Conservation (phyloP, 768 basidiomycete species). For the Russula emetica region DNA sequence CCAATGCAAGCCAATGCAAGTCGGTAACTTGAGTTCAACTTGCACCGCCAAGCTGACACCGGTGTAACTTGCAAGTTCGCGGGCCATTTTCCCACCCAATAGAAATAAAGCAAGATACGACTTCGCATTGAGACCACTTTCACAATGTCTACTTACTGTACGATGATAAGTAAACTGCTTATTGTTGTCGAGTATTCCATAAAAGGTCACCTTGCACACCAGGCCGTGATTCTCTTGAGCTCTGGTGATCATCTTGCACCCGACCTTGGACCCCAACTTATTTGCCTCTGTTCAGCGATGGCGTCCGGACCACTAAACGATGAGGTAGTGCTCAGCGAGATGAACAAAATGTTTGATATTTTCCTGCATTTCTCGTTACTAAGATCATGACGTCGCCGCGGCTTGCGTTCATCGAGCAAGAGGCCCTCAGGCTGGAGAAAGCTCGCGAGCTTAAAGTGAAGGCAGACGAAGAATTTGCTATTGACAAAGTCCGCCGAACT, state of each 20-base stretch:
- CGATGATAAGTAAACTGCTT: no score
- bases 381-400: constrained; percentile 9
- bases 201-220: not conserved
- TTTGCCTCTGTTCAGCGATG: constrained; percentile 41
- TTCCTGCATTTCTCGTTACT: constrained; percentile 28
- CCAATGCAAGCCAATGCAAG: no score
- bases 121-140: no score
- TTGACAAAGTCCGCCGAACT: constrained; percentile 74
- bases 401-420: constrained; percentile 97
- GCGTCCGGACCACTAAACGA: constrained; percentile 81
- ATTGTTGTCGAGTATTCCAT: no score
- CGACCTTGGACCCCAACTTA: no score
- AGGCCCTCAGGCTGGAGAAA: constrained; percentile 96
- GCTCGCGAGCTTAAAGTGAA: constrained; percentile 95
- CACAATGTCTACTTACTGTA: no score
- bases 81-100: no score
- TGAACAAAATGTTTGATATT: constrained; percentile 91
- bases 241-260: not conserved
- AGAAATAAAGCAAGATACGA: no score
- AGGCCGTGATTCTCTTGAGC: not conserved
- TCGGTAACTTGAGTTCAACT: no score
- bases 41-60: no score
- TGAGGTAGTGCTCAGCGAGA: constrained; percentile 91
- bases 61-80: no score
- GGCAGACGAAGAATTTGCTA: constrained; percentile 97